These are phyloP conservation scores for Xerocomus spinulosus DNA, from an alignment of 768 basidiomycete species.

Conservation along the genomic window DNA sequence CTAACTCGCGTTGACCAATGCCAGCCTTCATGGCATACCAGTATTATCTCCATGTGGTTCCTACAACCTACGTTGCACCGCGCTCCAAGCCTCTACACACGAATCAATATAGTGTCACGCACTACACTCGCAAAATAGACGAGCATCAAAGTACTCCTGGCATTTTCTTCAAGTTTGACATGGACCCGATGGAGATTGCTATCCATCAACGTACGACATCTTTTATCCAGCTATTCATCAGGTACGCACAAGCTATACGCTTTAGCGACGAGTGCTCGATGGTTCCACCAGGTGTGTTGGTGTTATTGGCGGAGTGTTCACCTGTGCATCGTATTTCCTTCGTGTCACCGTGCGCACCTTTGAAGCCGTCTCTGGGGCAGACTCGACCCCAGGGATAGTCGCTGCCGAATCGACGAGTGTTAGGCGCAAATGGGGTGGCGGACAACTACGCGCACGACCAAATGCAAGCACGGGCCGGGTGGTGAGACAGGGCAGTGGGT, in stretches of 20 bases:
- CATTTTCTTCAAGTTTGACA: slow-evolving; percentile 97
- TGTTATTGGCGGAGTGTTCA: slow-evolving; percentile 91
- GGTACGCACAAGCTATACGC: slow-evolving; percentile 31
- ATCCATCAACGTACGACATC: slow-evolving; percentile 86
- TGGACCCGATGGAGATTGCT: slow-evolving; percentile 83
- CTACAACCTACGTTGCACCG: slow-evolving; percentile 86
- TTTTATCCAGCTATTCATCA: slow-evolving; percentile 76
- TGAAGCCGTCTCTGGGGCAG: slow-evolving; percentile 53
- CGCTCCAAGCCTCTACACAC: slow-evolving; percentile 61
- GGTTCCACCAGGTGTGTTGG: slow-evolving; percentile 58
- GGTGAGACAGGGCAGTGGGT: slow-evolving; percentile 54
- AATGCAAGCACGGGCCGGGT: slow-evolving; percentile 34
- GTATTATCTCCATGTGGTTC: slow-evolving; percentile 93
- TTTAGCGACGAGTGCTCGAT: background rate
- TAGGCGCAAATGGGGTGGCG: slow-evolving; percentile 66
- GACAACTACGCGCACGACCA: slow-evolving; percentile 55
- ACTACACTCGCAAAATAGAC: slow-evolving; percentile 73
- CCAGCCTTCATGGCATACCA: slow-evolving; percentile 92
- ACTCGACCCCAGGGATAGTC: slow-evolving; percentile 53
- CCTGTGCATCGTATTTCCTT: slow-evolving; percentile 76
- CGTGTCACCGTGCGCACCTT: slow-evolving; percentile 60
- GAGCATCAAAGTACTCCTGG: slow-evolving; percentile 82
- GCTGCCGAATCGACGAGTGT: slow-evolving; percentile 63
- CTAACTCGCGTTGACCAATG: slow-evolving; percentile 1
- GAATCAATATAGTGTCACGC: slow-evolving; percentile 91